These are phyloP conservation scores for Daldinia bambusicola DNA, from an alignment of 495 filamentous ascomycete species.

Conservation along the genomic window DNA sequence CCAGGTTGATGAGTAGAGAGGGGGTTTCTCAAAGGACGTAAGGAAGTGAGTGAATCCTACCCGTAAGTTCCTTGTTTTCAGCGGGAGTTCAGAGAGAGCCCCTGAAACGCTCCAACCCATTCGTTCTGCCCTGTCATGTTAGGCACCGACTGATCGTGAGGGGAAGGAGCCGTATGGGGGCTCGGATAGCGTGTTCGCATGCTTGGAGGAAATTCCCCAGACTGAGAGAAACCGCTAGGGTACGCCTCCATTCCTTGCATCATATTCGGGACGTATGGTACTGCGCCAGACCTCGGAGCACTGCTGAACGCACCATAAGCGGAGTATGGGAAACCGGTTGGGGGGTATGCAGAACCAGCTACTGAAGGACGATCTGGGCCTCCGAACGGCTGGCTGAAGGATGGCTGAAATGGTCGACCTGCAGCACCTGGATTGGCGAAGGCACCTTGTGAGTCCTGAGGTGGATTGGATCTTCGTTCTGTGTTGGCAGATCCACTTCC, in stretches of 20 bases:
- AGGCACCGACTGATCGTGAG: slow-evolving; percentile 53
- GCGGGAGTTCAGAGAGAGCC: slow-evolving; percentile 63
- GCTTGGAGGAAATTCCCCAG: slow-evolving; percentile 53
- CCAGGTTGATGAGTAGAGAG: not conserved
- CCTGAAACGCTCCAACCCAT: slow-evolving; percentile 62
- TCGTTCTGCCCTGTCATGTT: slow-evolving; percentile 53
- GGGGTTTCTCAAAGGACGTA: not conserved
- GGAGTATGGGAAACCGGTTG: slow-evolving; percentile 53
- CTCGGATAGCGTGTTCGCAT: slow-evolving; percentile 58
- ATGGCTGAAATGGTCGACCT: slow-evolving; percentile 52
- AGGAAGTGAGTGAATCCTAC: not conserved
- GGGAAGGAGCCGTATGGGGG: slow-evolving; percentile 47
- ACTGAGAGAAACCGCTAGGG: slow-evolving; percentile 52
- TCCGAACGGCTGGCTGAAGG: slow-evolving; percentile 51
- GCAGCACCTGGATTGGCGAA: slow-evolving; percentile 52
- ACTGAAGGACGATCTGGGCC: slow-evolving; percentile 49
- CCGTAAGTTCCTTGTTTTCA: slow-evolving; percentile 35
- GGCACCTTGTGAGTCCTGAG: slow-evolving; percentile 55
- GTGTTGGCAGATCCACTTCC: slow-evolving; percentile 50
- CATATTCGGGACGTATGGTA: slow-evolving; percentile 51
- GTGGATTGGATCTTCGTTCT: slow-evolving; percentile 60
- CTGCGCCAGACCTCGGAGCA: slow-evolving; percentile 51
- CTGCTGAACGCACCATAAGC: slow-evolving; percentile 58
- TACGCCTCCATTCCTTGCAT: slow-evolving; percentile 57
- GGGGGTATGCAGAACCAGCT: slow-evolving; percentile 49